These are phyloP conservation scores for Cutaneotrichosporon cavernicola DNA, from an alignment of 1,284 basidiomycete genomes.

Conservation along the genomic window DNA sequence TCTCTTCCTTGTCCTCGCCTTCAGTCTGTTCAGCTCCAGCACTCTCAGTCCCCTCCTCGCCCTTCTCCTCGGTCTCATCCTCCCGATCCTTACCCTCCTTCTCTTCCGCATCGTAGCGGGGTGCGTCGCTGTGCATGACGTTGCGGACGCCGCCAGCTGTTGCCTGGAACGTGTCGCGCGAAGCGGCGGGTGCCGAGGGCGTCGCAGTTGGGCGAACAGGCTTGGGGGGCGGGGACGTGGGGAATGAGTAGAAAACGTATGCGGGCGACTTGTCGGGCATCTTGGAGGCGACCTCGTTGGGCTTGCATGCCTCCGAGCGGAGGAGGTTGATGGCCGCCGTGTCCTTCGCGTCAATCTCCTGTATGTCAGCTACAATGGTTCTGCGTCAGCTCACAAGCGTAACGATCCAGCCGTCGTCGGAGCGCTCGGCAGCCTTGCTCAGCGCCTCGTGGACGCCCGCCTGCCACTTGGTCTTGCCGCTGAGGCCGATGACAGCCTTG, in stretches of 20 bases:
- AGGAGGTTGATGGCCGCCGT: constrained; percentile 38
- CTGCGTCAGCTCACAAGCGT: constrained; percentile 59
- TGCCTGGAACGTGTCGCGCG: constrained; percentile 46
- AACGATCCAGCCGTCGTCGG: constrained; percentile 59
- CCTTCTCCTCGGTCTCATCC: constrained; percentile 8
- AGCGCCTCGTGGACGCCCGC: constrained; percentile 66
- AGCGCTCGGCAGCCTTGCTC: constrained; percentile 58
- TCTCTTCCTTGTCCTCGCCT: constrained; percentile 13
- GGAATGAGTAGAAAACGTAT: constrained; percentile 74
- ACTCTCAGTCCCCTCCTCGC: constrained; percentile 12
- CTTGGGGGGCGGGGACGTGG: constrained; percentile 51
- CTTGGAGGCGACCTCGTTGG: constrained; percentile 54
- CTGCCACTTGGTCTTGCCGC: constrained; percentile 61
- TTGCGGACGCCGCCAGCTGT: constrained; percentile 40
- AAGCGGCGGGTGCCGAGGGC: constrained; percentile 18
- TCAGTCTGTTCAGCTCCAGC: constrained; percentile 8
- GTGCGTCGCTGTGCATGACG: constrained; percentile 26
- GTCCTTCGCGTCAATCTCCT: constrained; percentile 42
- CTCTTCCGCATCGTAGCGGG: constrained; percentile 22
- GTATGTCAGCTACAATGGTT: neutral
- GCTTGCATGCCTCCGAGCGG: constrained; percentile 41
- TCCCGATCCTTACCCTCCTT: constrained; percentile 9
- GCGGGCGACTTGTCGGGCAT: constrained; percentile 48
- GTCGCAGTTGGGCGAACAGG: constrained; percentile 5
- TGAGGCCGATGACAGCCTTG: constrained; percentile 45